These are phyloP conservation scores for Gracilaria caudata DNA, from an alignment of 23 red algal species.

Conservation along the genomic window DNA sequence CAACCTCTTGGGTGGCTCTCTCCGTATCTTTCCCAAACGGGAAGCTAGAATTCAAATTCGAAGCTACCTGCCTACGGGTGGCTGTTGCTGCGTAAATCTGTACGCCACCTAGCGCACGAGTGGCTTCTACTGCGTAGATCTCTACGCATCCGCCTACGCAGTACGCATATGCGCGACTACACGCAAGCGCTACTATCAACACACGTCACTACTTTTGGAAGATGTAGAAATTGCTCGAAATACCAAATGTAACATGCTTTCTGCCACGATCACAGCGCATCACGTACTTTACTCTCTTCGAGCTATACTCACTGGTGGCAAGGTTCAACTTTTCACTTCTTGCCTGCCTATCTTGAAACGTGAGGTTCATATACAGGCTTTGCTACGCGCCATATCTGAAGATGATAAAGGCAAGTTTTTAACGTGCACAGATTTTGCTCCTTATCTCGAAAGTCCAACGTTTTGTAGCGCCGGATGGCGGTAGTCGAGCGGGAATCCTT, in stretches of 20 bases:
- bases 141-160: too few species aligned
- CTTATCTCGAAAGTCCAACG: constrained; percentile 71
- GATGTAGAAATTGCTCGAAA: constrained; percentile 67
- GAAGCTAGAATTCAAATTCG: too few species aligned
- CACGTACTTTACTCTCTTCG: constrained; percentile 81
- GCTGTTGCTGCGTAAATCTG: too few species aligned
- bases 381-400: constrained; percentile 69
- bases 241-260: constrained; percentile 52
- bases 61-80: too few species aligned
- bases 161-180: too few species aligned
- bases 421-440: constrained; percentile 91
- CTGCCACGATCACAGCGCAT: constrained; percentile 88
- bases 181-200: too few species aligned
- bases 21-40: too few species aligned
- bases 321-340: constrained; percentile 78
- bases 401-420: constrained; percentile 83
- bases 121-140: too few species aligned
- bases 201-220: constrained; percentile 84
- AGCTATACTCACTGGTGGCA: constrained; percentile 77
- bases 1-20: too few species aligned
- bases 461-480: constrained; percentile 43
- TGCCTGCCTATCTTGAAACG: constrained; percentile 95
- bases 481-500: constrained; percentile 91
- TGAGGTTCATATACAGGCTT: constrained; percentile 72
- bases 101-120: too few species aligned